These are phyloP conservation scores for Rhodotorula sphaerocarpa DNA, from an alignment of 768 basidiomycete genomes.

Conservation along the genomic window DNA sequence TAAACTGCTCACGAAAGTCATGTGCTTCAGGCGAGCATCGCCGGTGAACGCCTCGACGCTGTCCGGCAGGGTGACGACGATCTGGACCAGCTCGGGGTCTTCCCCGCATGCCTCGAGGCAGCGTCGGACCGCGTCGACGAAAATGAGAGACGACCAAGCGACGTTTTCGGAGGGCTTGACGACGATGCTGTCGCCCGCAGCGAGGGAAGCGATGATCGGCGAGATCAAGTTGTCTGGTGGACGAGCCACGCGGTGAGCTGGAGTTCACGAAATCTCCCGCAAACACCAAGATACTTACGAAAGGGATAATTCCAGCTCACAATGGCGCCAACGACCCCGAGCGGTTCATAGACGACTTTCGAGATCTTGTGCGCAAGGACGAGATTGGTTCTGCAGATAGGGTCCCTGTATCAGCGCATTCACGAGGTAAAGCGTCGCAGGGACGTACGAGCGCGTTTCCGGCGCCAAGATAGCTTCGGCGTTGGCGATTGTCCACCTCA, in stretches of 20 bases:
- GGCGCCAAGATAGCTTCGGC: conserved; percentile 71
- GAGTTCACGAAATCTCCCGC: too few relatives aligned
- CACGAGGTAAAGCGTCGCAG: too few relatives aligned
- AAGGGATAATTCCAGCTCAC: conserved; percentile 62
- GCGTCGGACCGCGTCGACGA: conserved; percentile 65
- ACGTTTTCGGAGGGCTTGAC: conserved; percentile 90
- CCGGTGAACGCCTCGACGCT: conserved; percentile 72
- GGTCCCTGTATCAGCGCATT: too few relatives aligned
- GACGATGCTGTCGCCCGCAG: conserved; percentile 80
- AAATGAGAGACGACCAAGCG: conserved; percentile 71
- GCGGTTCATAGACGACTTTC: conserved; percentile 64
- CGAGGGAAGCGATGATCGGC: conserved; percentile 81
- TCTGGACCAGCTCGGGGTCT: conserved; percentile 45
- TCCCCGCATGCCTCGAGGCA: conserved; percentile 64
- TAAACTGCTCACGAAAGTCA: conserved; percentile 77
- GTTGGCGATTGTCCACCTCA: conserved; percentile 81
- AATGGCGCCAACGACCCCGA: conserved; percentile 83
- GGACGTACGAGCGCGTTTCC: conserved; percentile 51
- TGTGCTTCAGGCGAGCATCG: conserved; percentile 73
- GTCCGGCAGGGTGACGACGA: conserved; percentile 81
- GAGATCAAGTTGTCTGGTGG: conserved; percentile 82
- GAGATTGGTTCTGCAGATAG: conserved; percentile 46
- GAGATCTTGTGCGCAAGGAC: conserved; percentile 45
- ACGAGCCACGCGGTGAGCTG: conserved; percentile 38
- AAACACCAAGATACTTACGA: too few relatives aligned